A percentile compares a stretch with the other conserved stretches of the same genome.
Evolutionary conservation across 495 filamentous ascomycete species (phyloP).

Genomic region (Hypomontagnella submonticulosa): DNA sequence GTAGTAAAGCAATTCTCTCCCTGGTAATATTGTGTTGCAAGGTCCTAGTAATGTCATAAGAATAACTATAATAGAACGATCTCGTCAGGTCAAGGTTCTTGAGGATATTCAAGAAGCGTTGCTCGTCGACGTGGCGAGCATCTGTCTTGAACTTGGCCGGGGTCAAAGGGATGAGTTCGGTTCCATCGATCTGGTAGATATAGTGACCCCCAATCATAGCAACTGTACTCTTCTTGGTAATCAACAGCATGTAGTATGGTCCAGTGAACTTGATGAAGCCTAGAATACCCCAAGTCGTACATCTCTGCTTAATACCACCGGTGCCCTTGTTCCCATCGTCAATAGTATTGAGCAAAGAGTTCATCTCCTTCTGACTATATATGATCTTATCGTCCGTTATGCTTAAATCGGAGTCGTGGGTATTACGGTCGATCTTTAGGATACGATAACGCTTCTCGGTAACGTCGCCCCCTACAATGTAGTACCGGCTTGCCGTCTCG

Average conservation of each 20-base stretch:
- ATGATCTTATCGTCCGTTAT: constrained; percentile 94
- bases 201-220: constrained; percentile 97
- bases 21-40: constrained; percentile 92
- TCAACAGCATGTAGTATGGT: constrained; percentile 95
- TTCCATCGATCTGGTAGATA: constrained; percentile 94
- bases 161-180: constrained; percentile 88
- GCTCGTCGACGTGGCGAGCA: constrained; percentile 84
- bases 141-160: constrained; percentile 77
- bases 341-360: constrained; percentile 88
- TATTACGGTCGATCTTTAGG: constrained; percentile 91
- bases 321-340: constrained; percentile 94
- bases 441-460: constrained; percentile 89
- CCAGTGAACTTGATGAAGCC: constrained; percentile 97
- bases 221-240: constrained; percentile 94
- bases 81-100: constrained; percentile 88
- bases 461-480: constrained; percentile 91
- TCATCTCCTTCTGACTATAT: constrained; percentile 93
- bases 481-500: constrained; percentile 91
- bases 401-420: constrained; percentile 80
- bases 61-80: constrained; percentile 98
- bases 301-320: constrained; percentile 90
- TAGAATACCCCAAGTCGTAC: constrained; percentile 91
- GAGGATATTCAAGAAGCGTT: constrained; percentile 86
- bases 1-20: constrained; percentile 74
- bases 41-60: constrained; percentile 93